Evolutionary conservation across 225 moss, liverwort and hornwort genomes (phyloP), one percentile per base, ranked within the genome.

Genomic region (Pseudisothecium myosuroides): DNA sequence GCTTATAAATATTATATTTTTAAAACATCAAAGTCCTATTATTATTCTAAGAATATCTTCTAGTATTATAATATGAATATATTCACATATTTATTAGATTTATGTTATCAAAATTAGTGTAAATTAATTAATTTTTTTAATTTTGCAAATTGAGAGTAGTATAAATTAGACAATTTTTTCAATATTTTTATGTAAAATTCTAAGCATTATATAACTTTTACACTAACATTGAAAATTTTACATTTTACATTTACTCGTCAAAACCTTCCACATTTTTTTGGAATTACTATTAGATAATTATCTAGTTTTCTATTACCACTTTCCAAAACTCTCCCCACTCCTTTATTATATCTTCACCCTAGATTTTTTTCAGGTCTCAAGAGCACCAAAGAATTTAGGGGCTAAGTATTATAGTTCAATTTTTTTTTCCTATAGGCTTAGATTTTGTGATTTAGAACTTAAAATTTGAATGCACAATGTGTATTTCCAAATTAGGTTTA

Each of bases 151-250:
- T 17, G 5, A 17, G 2, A 9, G 5, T 64, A 64, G 5, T 32
- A 32, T 32, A 32, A 9, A 45, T 45, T 45, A n/a, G n/a, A n/a
- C n/a, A n/a, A n/a, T n/a, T n/a, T n/a, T 36, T 20, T 66, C 11
- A 65, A 5, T 18, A 10, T 17, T 36, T 65, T 19, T 18, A 22
- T n/a, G 2, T 68, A 4, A 12, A 23, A 68, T 1, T 68, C 12
- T 68, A 22, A 23, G 22, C 12, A n/a, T 68, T n/a, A 22, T 68
- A 22, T n/a, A 22, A 22, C 0, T 67, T n/a, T 68, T 12, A 12
- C 2, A 0, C 4, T 22, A n/a, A n/a, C 4, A 68, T n/a, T 22
- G 21, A 2, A 68, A 21, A 6, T 68, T n/a, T n/a, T 22, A n/a
- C 14, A n/a, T 68, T 68, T 12, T 2, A 4, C 4, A 68, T n/a